These are phyloP conservation scores for Asterionellopsis glacialis DNA, from an alignment of 108 stramenopile species.

Conservation along the genomic window DNA sequence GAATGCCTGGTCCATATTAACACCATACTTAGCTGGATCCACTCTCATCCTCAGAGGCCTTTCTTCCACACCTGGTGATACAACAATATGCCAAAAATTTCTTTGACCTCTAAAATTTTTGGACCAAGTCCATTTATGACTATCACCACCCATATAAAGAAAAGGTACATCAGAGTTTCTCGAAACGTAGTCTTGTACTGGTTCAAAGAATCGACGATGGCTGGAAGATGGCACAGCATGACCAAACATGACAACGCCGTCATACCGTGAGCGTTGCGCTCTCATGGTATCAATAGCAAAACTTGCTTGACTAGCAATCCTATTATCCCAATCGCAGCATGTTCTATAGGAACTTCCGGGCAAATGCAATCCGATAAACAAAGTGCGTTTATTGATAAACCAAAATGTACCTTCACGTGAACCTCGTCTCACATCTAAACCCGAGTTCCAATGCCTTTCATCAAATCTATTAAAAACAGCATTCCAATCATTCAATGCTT, in stretches of 20 bases:
- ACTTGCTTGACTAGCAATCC: not conserved
- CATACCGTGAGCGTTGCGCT: not conserved
- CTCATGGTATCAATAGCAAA: no score
- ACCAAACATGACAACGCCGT: conserved; percentile 31
- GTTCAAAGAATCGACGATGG: conserved; percentile 28
- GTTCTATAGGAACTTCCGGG: not conserved
- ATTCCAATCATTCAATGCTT: conserved; percentile 24
- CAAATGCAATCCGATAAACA: conserved; percentile 35
- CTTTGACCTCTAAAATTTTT: no score
- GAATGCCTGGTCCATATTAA: no score
- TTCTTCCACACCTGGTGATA: no score
- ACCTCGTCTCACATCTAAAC: conserved; percentile 4
- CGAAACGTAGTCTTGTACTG: conserved; percentile 10
- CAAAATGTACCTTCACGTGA: conserved; percentile 28
- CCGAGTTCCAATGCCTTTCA: conserved; percentile 28
- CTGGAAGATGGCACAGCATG: conserved; percentile 27
- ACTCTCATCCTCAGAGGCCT: no score
- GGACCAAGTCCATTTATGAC: no score
- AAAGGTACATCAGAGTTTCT: conserved; percentile 28
- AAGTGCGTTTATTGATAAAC: conserved; percentile 30
- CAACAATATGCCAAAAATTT: no score
- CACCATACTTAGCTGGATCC: no score
- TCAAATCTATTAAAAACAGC: conserved; percentile 24
- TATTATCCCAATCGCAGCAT: conserved; percentile 18
- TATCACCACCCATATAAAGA: conserved; percentile 16